Conservation (phyloP, 805 yeast species). For the Cyberlindnera xylosilytica region DNA sequence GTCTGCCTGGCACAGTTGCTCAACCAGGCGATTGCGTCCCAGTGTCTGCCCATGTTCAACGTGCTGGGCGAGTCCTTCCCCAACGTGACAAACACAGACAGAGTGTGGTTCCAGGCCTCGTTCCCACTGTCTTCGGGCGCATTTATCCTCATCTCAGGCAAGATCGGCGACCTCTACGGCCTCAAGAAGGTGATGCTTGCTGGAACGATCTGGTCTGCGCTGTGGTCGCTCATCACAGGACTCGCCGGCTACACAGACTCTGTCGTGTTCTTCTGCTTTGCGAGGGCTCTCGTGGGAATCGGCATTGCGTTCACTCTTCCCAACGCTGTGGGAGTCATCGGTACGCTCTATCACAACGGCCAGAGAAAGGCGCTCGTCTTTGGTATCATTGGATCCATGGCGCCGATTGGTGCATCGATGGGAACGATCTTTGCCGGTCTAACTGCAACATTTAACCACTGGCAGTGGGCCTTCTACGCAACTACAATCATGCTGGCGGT, state of each 20-base stretch:
- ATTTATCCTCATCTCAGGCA: slow-evolving; percentile 64
- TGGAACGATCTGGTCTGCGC: slow-evolving; percentile 52
- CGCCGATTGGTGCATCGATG: slow-evolving; percentile 57
- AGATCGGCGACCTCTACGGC: slow-evolving; percentile 72
- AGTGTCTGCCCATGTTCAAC: slow-evolving; percentile 35
- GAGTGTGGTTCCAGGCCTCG: slow-evolving; percentile 68
- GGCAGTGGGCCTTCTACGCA: slow-evolving; percentile 51
- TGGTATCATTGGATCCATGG: slow-evolving; percentile 54
- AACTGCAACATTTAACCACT: slow-evolving; percentile 39
- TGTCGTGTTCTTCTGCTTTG: slow-evolving; percentile 46
- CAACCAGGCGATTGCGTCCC: slow-evolving; percentile 40
- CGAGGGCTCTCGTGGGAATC: slow-evolving; percentile 61
- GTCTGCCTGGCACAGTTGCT: slow-evolving; percentile 37
- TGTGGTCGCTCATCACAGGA: slow-evolving; percentile 64
- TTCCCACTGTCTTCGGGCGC: slow-evolving; percentile 73
- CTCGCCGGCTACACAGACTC: slow-evolving; percentile 48
- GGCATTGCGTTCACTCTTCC: slow-evolving; percentile 59
- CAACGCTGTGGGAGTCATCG: slow-evolving; percentile 54
- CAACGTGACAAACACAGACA: slow-evolving; percentile 29
- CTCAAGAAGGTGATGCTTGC: slow-evolving; percentile 46
- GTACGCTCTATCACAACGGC: slow-evolving; percentile 44
- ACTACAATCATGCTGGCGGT: slow-evolving; percentile 34
- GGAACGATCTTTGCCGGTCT: slow-evolving; percentile 52
- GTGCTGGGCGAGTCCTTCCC: slow-evolving; percentile 32
- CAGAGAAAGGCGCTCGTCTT: slow-evolving; percentile 49